Conservation (phyloP, 1,284 basidiomycete species). For the Pholiota adiposa region DNA sequence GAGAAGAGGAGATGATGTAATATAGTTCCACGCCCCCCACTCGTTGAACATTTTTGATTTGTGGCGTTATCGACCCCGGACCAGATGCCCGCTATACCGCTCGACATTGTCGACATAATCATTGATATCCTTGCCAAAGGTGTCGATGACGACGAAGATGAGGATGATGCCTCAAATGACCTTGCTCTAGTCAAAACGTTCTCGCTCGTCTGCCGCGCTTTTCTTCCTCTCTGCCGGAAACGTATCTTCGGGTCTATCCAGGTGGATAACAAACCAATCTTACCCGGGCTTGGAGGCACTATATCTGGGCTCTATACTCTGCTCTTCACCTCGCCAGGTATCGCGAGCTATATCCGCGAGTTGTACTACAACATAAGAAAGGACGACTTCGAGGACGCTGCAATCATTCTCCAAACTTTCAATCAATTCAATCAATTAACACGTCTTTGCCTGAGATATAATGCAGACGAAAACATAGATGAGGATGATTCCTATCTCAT, state of each 20-base stretch:
- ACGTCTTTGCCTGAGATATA: no score
- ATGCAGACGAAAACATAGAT: no score
- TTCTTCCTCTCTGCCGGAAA: slow-evolving; percentile 12
- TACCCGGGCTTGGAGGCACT: no score
- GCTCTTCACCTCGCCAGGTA: not conserved
- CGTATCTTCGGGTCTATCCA: slow-evolving; percentile 15
- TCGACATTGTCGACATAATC: slow-evolving; percentile 10
- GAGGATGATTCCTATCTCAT: no score
- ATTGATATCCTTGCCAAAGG: slow-evolving; percentile 8
- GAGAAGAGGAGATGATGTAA: no score
- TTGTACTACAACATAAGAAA: slow-evolving; percentile 1
- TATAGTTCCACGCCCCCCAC: no score
- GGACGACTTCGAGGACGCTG: not conserved
- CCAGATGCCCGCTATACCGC: slow-evolving; percentile 6
- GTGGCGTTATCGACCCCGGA: no score
- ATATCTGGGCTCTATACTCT: not conserved
- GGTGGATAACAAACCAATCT: no score
- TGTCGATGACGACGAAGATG: not conserved
- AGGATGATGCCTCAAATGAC: no score
- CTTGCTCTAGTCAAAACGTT: slow-evolving; percentile 6
- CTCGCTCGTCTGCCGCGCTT: slow-evolving; percentile 9
- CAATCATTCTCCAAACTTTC: not conserved
- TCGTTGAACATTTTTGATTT: no score
- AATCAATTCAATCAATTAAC: no score
- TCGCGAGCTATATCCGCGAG: slow-evolving; percentile 16